Conservation (phyloP, 371 early-diverging fungal species). For the Cokeromyces recurvatus region DNA sequence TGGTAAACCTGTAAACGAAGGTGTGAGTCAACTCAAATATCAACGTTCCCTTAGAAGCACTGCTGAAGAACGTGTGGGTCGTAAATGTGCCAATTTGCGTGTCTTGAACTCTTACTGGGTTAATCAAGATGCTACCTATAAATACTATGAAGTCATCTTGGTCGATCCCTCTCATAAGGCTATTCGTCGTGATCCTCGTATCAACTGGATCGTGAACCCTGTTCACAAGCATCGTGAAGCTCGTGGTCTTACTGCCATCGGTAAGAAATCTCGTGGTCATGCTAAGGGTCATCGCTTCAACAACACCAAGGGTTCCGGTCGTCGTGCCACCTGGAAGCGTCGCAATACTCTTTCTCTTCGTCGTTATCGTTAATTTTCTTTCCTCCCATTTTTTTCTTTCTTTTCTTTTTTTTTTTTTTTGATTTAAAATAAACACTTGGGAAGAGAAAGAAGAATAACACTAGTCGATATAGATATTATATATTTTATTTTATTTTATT, state of each 20-base stretch:
- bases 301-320: constrained; percentile 98
- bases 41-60: constrained; percentile 88
- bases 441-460: too few relatives aligned
- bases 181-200: constrained; percentile 96
- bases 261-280: constrained; percentile 96
- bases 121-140: constrained; percentile 97
- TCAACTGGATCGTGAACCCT: constrained; percentile 98
- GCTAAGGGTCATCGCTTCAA: constrained; percentile 98
- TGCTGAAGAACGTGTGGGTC: constrained; percentile 98
- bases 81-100: constrained; percentile 92
- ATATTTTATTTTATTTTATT: constrained; percentile 6
- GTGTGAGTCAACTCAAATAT: constrained; percentile 97
- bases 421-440: too few relatives aligned
- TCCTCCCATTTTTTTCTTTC: neutral
- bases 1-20: constrained; percentile 98
- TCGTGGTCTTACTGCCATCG: constrained; percentile 96
- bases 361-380: constrained; percentile 81
- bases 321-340: constrained; percentile 71
- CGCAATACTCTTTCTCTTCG: constrained; percentile 80
- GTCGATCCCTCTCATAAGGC: constrained; percentile 97
- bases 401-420: too few relatives aligned
- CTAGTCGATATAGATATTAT: too few relatives aligned
- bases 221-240: constrained; percentile 99
- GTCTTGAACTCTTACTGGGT: constrained; percentile 99
- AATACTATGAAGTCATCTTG: constrained; percentile 98